Base-by-base conservation (phyloP, 164 flowering plant species). In the Malania oleifera region DNA sequence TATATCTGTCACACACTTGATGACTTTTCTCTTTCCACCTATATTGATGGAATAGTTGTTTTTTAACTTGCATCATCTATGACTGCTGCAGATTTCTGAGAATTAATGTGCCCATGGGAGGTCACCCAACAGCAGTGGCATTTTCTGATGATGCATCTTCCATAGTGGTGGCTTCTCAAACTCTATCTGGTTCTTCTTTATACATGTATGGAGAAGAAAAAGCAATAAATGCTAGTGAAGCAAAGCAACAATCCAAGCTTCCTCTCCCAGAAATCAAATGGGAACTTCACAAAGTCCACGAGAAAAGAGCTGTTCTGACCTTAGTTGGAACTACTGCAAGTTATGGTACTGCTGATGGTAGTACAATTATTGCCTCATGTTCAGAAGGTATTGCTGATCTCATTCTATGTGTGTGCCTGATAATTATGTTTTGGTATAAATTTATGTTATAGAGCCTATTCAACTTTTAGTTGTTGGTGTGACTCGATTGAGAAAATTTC, bases 311-410 rank as follows among this genome's bases (percentile, higher is more conserved):
- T 50, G 76, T 91, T 54, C 44, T 90, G 48, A 86, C 90, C 59
- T 74, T 95, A 3, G 60, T 60, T 69, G 92, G 91, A 54, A 60
- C 93, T 12, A 66, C 74, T 65, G 87, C 99, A 41, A 88, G 70
- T 64, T 91, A 83, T 75, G 99, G 95, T 7, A 84, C 56, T 67
- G 97, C 88, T 70, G 97, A 95, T 82, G 97, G 97, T 56, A 90
- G 97, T 67, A 75, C 86, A 46, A 74, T 95, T 35, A 47, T 95
- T 59, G 85, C 80, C 44, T 91, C 99, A 13, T 88, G 96, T 75
- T 95, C 99, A 37, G 97, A 90, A 82, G 97, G 98, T 89, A 69
- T 27, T 53, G 29, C 18, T 31, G 3, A 10, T 26, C 51, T 49
- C n/a, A n/a, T n/a, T n/a, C n/a, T n/a, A n/a, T n/a, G n/a, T n/a